A percentile compares a stretch with the other conserved stretches of the same genome.
phyloP scores from a whole-genome alignment of 768 basidiomycete species.

The Termitomyces sp. region DNA sequence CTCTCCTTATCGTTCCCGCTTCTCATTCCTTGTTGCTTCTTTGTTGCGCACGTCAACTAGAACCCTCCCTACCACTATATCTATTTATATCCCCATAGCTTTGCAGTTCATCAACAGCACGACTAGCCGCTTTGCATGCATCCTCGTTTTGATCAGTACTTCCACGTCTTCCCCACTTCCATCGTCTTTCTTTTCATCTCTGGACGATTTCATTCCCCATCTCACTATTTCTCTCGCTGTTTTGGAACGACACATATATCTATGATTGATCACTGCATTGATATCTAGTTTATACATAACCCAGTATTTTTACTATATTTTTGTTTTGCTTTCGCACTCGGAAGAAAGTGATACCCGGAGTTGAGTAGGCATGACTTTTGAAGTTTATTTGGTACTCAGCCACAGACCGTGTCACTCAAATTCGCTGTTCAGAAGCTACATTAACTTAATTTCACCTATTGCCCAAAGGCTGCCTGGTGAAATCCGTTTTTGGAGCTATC shows the following conservation, averaged over 20 bases:
- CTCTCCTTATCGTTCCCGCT: neutral
- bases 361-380: too few species aligned
- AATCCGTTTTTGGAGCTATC: neutral
- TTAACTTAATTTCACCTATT: neutral
- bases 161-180: neutral
- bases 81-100: slow-evolving; percentile 4
- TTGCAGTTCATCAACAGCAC: neutral
- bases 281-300: slow-evolving; percentile 1
- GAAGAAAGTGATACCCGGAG: too few species aligned
- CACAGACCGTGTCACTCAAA: too few species aligned
- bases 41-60: neutral
- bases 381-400: neutral
- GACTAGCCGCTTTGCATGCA: slow-evolving; percentile 6
- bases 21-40: neutral
- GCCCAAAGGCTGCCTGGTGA: neutral
- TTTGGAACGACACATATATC: slow-evolving; percentile 7
- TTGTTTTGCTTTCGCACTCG: neutral
- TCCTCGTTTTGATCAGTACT: neutral
- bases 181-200: slow-evolving; percentile 1
- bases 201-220: slow-evolving; percentile 1
- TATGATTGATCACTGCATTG: slow-evolving; percentile 2
- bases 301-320: neutral
- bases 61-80: neutral
- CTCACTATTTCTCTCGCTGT: neutral
- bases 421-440: too few species aligned